A percentile compares a stretch with the other conserved stretches of the same genome.
Evolutionary conservation across 805 yeast genomes (phyloP).

Genomic region (Suhomyces tanzawaensis): DNA sequence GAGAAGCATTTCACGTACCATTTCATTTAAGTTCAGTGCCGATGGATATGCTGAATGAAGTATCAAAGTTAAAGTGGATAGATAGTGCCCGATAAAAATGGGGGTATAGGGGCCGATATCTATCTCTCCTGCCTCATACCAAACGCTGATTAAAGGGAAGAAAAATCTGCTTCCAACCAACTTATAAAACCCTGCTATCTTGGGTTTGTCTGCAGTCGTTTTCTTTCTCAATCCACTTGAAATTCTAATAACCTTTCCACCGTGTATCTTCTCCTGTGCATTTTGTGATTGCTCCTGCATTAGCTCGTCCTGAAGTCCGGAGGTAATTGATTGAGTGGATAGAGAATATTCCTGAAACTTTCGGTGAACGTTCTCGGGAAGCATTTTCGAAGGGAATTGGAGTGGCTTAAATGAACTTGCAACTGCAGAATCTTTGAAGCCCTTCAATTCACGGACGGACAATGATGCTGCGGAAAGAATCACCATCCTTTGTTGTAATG

Average conservation of each 20-base stretch:
- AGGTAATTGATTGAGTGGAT: slow-evolving; percentile 9
- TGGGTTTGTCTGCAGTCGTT: slow-evolving; percentile 14
- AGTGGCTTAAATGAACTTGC: slow-evolving; percentile 31
- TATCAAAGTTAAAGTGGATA: slow-evolving; percentile 57
- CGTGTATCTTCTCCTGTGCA: slow-evolving; percentile 30
- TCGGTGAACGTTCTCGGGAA: slow-evolving; percentile 49
- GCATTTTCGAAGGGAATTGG: slow-evolving; percentile 35
- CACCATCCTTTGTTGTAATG: slow-evolving; percentile 72
- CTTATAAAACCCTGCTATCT: slow-evolving; percentile 29
- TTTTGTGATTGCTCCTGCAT: slow-evolving; percentile 30
- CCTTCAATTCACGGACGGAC: slow-evolving; percentile 71
- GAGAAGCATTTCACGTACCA: slow-evolving; percentile 53
- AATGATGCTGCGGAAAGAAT: slow-evolving; percentile 67
- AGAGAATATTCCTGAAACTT: slow-evolving; percentile 40
- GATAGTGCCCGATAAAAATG: slow-evolving; percentile 53
- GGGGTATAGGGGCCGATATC: slow-evolving; percentile 54
- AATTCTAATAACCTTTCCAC: slow-evolving; percentile 43
- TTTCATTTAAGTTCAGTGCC: slow-evolving; percentile 47
- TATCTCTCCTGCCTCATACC: slow-evolving; percentile 47
- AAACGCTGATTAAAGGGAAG: slow-evolving; percentile 53
- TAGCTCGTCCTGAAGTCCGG: slow-evolving; percentile 29
- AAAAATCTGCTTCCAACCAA: slow-evolving; percentile 46
- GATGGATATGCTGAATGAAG: slow-evolving; percentile 59
- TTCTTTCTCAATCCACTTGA: slow-evolving; percentile 33
- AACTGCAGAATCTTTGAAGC: slow-evolving; percentile 50